Base-by-base conservation (phyloP, 345 rosid species). In the Combretum micranthum region DNA sequence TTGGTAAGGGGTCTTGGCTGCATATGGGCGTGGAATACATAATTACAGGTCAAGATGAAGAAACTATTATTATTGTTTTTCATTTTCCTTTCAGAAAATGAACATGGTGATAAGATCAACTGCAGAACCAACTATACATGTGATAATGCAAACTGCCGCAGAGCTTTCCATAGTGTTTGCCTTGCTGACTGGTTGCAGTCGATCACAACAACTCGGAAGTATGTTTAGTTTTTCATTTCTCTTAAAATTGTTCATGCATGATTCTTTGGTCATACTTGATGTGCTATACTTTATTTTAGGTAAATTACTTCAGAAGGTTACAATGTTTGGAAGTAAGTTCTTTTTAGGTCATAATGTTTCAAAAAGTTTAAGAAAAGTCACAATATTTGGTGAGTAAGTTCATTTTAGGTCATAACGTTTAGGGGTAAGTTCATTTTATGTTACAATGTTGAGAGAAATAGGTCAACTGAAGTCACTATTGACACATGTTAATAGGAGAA, bases 171-270 rank as follows among this genome's bases (percentile, higher is more conserved):
- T 65, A 67, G 76, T 57, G 64, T 80, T 55, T 83, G 91, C 70
- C 80, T 87, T 25, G 78, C 70, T 53, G 91, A 87, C 62, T 85
- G 96, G 97, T 68, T 87, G 72, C 79, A 82, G 48, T 83, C 97
- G 16, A 83, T 85, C 63, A 85, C 93, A 64, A 85, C 83, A 54
- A 87, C 87, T 17, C 78, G 93, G 68, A 93, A 83, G 93, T 87
- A 83, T 37, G 97, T 80, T 15, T 5, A 55, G 42, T 65, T 67
- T 65, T 55, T 44, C 25, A 20, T 2, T 50, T 58, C 42, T 60
- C 21, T 57, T 22, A 56, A 47, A 50, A 47, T 56, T n/a, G 42
- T 50, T 45, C 50, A 14, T 37, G 18, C n/a, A n/a, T n/a, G n/a
- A 44, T 44, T 54, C 11, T 15, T 5, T 54, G 57, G 18, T 54